Evolutionary conservation across 2,329 filamentous ascomycete genomes (phyloP).

Genomic region (Metarhizium brunneum): DNA sequence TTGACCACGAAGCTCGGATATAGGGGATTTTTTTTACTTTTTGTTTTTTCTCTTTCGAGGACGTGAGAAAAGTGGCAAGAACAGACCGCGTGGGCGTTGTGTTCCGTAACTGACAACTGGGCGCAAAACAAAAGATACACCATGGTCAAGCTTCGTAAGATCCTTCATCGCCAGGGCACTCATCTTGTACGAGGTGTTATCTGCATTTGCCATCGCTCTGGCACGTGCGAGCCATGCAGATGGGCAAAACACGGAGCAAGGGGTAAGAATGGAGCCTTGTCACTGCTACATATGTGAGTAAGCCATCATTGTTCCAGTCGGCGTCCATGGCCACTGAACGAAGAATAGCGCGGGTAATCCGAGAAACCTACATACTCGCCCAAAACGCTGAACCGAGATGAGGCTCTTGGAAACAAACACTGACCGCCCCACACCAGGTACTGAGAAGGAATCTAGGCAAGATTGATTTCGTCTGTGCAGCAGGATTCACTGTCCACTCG

Average conservation of each 20-base stretch:
- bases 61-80: background rate
- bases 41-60: background rate
- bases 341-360: background rate
- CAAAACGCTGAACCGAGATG: background rate
- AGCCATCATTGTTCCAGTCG: conserved; percentile 2
- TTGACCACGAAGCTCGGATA: background rate
- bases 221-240: conserved; percentile 6
- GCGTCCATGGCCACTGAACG: background rate
- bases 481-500: background rate
- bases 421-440: background rate
- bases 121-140: too few species aligned
- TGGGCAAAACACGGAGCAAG: background rate
- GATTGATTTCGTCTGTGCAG: background rate
- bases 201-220: background rate
- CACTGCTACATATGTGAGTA: background rate
- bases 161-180: background rate
- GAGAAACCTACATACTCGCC: background rate
- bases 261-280: background rate
- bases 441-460: background rate
- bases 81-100: background rate
- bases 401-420: background rate
- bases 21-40: background rate
- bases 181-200: conserved; percentile 1
- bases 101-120: too few species aligned
- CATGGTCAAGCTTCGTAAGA: too few species aligned